Evolutionary conservation across 208 protist genomes (phyloP), one percentile per base, ranked within the genome.

Genomic region (Crithidia sp.): DNA sequence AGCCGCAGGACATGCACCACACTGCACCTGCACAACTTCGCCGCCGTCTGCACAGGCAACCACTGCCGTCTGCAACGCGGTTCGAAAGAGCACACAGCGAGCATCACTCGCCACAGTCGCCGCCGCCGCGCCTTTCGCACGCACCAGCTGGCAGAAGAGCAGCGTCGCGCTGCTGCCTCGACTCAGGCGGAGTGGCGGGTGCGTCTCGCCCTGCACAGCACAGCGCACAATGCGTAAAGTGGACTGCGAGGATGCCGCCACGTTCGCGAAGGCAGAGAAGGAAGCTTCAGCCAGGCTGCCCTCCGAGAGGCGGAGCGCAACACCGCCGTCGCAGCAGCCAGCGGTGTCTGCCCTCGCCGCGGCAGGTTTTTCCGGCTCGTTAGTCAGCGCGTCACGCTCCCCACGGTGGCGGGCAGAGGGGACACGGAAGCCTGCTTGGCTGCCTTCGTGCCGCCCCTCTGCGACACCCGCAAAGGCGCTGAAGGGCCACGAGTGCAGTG

Each of bases 401-500:
- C 28, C 28, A 28, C 28, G 28, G 28, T 28, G 28, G 1, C 28
- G 28, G 28, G 28, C 1, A 28, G 28, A 28, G 28, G 28, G 28
- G 28, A 28, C 28, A 28, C 28, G 28, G 28, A 28, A 28, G 28
- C 28, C 28, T 28, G 28, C 28, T 28, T 28, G 28, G 28, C 28
- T 28, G 28, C 28, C 28, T 28, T 28, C 28, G 28, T 28, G 28
- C 28, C 28, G 28, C 28, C 28, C 28, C 28, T 28, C 28, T 28
- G 28, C 28, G 28, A 28, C 28, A 49, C 2, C 7, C 45, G 45
- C 45, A 49, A 13, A 36, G 19, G 28, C 52, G 73, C 49, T 7
- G 52, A 62, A 73, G 7, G 74, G 74, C 74, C 73, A 77, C 9
- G 56, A 39, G 43, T 59, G 39, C n/a, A 67, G 65, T 7, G 73